A percentile compares a stretch with the other conserved stretches of the same genome.
phyloP scores from a whole-genome alignment of 257 asterid species.

The Solanum dulcamara region DNA sequence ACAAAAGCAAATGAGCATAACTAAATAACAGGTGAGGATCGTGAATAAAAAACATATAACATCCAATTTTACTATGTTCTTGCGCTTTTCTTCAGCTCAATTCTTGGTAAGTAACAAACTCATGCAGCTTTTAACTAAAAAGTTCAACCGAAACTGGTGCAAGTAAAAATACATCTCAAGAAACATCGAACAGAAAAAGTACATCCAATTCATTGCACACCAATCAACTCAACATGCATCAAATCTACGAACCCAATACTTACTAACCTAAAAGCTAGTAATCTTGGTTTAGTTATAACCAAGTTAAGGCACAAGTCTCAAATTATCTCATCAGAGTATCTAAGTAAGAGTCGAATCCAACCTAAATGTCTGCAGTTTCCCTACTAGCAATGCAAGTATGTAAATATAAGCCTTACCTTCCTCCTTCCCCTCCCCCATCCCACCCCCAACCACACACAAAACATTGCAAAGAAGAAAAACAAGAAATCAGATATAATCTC shows the following conservation, averaged over 20 bases:
- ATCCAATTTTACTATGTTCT: neutral
- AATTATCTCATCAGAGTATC: neutral
- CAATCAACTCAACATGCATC: neutral
- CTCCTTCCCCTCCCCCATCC: neutral
- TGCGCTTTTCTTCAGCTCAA: neutral
- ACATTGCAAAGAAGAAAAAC: neutral
- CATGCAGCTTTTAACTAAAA: neutral
- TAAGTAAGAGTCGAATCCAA: neutral
- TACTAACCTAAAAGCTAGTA: neutral
- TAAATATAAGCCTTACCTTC: neutral
- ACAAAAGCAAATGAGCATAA: neutral
- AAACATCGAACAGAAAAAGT: neutral
- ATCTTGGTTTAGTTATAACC: neutral
- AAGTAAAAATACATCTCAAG: neutral
- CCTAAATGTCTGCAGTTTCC: neutral
- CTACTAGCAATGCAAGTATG: neutral
- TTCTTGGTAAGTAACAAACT: neutral
- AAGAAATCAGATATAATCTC: slow-evolving; percentile 8
- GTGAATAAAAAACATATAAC: neutral
- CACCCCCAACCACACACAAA: neutral
- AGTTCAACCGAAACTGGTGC: neutral
- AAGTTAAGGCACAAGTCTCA: neutral
- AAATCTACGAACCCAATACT: neutral
- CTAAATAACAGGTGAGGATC: neutral
- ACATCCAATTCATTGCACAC: neutral